Conservation (phyloP, 495 filamentous ascomycete genomes). For the Podospora fimiseda region DNA sequence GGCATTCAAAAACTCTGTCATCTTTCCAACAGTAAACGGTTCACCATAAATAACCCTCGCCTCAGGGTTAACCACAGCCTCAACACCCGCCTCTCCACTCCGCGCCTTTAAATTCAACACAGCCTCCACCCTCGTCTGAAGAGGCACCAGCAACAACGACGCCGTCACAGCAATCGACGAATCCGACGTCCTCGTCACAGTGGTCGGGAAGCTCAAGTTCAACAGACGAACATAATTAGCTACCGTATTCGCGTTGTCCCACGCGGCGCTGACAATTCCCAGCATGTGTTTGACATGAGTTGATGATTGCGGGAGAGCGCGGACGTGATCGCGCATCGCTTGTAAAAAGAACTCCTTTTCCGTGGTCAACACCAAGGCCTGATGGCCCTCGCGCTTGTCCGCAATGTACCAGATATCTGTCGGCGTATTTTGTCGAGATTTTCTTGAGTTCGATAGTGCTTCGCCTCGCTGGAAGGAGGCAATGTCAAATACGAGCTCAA, state of each 20-base stretch:
- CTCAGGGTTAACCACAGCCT: conserved; percentile 38
- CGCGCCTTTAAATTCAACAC: conserved; percentile 30
- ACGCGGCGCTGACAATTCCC: conserved; percentile 46
- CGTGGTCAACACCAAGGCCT: conserved; percentile 35
- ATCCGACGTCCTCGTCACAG: conserved; percentile 43
- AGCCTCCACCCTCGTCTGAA: conserved; percentile 57
- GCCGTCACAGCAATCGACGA: conserved; percentile 47
- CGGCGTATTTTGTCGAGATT: conserved; percentile 19
- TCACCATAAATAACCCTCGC: conserved; percentile 62
- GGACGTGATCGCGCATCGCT: conserved; percentile 52
- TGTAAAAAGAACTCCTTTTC: conserved; percentile 68
- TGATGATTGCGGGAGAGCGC: conserved; percentile 43
- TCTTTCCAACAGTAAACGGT: conserved; percentile 55
- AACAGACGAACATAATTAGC: conserved; percentile 50
- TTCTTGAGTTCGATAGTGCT: neutral
- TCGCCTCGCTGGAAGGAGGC: conserved; percentile 44
- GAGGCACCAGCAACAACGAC: conserved; percentile 48
- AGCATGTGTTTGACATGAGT: conserved; percentile 52
- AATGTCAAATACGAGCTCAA: conserved; percentile 71
- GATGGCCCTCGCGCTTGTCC: conserved; percentile 41
- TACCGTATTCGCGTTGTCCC: conserved; percentile 51
- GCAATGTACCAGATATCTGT: conserved; percentile 52
- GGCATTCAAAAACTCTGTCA: conserved; percentile 51
- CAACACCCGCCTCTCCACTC: conserved; percentile 27
- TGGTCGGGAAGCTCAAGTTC: conserved; percentile 47